These are phyloP conservation scores for Maudiozyma humilis DNA, from an alignment of 1,139 yeast genomes.

Conservation along the genomic window DNA sequence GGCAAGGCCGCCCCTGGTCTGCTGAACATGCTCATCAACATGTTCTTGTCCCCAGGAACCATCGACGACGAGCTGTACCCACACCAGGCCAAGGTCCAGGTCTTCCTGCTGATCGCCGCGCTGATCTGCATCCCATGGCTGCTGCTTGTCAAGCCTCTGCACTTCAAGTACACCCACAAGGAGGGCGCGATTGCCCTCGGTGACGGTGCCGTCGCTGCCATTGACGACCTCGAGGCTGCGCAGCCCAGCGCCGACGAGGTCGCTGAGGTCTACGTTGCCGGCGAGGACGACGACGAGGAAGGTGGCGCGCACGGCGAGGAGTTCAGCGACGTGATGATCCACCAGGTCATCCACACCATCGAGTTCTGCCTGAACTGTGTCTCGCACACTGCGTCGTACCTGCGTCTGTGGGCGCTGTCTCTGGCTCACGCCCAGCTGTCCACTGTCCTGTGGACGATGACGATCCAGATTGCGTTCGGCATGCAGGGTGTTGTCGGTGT, in stretches of 20 bases:
- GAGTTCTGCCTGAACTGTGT: slow-evolving; percentile 97
- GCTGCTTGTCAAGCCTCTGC: slow-evolving; percentile 77
- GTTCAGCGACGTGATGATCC: slow-evolving; percentile 91
- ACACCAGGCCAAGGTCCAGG: slow-evolving; percentile 77
- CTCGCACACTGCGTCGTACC: slow-evolving; percentile 94
- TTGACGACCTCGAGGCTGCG: slow-evolving; percentile 7
- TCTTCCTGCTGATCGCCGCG: slow-evolving; percentile 65
- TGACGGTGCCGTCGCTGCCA: slow-evolving; percentile 19
- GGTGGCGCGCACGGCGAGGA: slow-evolving; percentile 49
- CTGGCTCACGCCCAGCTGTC: slow-evolving; percentile 96
- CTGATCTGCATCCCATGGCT: slow-evolving; percentile 93
- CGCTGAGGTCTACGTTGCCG: slow-evolving; percentile 14
- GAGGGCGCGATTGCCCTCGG: slow-evolving; percentile 18
- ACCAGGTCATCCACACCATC: slow-evolving; percentile 96
- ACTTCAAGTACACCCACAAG: slow-evolving; percentile 42
- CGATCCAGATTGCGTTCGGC: slow-evolving; percentile 76
- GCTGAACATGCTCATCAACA: slow-evolving; percentile 86
- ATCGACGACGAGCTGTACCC: slow-evolving; percentile 76
- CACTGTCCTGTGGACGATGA: slow-evolving; percentile 93
- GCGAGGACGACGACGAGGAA: slow-evolving; percentile 32
- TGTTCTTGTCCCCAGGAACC: slow-evolving; percentile 90
- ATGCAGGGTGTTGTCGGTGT: slow-evolving; percentile 64
- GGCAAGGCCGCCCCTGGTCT: slow-evolving; percentile 83
- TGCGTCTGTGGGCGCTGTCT: slow-evolving; percentile 94
- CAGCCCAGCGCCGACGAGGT: slow-evolving; percentile 16